Evolutionary conservation across 1,284 basidiomycete genomes (phyloP), one percentile per base, ranked within the genome.

Genomic region (Prillingera fragicola): DNA sequence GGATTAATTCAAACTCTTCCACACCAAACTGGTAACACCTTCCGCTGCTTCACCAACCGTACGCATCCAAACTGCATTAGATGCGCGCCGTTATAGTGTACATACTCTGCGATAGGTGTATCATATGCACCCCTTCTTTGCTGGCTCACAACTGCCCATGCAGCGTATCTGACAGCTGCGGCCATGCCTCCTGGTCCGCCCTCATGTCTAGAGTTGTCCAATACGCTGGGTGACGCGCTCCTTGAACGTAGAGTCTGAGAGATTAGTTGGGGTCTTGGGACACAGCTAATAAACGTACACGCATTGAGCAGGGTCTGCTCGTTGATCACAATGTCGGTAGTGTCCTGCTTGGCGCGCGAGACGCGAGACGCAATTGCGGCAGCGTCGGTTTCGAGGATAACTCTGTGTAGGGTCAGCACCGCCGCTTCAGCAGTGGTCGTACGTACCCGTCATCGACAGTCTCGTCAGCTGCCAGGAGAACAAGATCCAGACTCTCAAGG

Each of bases 251-350:
- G 89, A 86, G 73, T 91, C 73, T 59, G 63, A 38, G 31, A 43
- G 50, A 5, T 37, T 18, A 37, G 17, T 24, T n/a, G 19, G 5
- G 21, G 18, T 12, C 22, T 21, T 23, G 7, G 12, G 21, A 21
- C 10, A 4, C 5, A 21, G 17, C 17, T 21, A 9, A 10, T 6
- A 5, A n/a, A 67, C 68, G 56, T 45, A 68, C 72, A 89, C 27
- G 89, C 89, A 63, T 77, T 90, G 79, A 94, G 78, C 52, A 95
- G 77, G 5, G 89, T 94, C 73, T 97, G 91, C 73, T 99, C 95
- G 77, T 97, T 98, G 78, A 98, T 95, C 53, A 95, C 87, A 55
- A 98, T 95, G 62, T 97, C 92, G 31, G 86, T 86, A 43, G 88
- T 85, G 70, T 98, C 95, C 15, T 92, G 84, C 60, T 83, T 83